Conservation (phyloP, 495 filamentous ascomycete genomes). For the Tuber aestivum region DNA sequence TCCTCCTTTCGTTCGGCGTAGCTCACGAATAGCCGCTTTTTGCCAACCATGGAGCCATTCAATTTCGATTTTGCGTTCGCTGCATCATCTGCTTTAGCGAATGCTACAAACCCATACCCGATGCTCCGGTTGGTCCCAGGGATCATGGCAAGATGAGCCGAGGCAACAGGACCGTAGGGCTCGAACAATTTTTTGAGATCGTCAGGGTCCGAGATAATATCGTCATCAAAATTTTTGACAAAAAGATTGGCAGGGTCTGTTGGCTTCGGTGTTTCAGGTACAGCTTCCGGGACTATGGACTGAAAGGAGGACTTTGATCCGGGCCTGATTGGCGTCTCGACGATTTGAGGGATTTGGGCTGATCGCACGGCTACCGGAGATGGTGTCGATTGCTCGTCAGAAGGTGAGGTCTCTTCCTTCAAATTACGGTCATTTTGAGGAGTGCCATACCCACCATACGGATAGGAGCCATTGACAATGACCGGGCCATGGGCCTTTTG, state of each 20-base stretch:
- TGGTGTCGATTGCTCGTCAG: slow-evolving; percentile 32
- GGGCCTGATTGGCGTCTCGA: slow-evolving; percentile 25
- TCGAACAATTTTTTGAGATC: slow-evolving; percentile 66
- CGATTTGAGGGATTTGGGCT: slow-evolving; percentile 4
- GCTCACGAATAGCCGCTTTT: slow-evolving; percentile 40
- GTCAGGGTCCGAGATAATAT: slow-evolving; percentile 39
- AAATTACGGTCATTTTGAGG: slow-evolving; percentile 13
- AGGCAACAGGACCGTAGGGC: slow-evolving; percentile 85
- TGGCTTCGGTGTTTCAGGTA: slow-evolving; percentile 40
- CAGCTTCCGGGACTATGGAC: slow-evolving; percentile 22
- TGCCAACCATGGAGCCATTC: slow-evolving; percentile 57
- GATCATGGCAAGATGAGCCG: slow-evolving; percentile 85
- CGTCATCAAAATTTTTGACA: slow-evolving; percentile 79
- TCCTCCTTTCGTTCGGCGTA: slow-evolving; percentile 42
- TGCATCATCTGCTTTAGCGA: slow-evolving; percentile 79
- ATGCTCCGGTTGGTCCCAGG: slow-evolving; percentile 79
- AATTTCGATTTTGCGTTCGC: slow-evolving; percentile 80
- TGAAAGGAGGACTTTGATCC: slow-evolving; percentile 23
- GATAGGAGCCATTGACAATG: slow-evolving; percentile 21
- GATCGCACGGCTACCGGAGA: slow-evolving; percentile 23
- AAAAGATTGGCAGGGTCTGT: slow-evolving; percentile 72
- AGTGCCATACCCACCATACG: slow-evolving; percentile 30
- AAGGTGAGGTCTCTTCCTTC: slow-evolving; percentile 26
- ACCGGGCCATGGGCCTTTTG: slow-evolving; percentile 14
- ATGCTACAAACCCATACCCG: slow-evolving; percentile 98